phyloP scores from a whole-genome alignment of 352 stramenopile species.

The Aphanomyces euteiches region DNA sequence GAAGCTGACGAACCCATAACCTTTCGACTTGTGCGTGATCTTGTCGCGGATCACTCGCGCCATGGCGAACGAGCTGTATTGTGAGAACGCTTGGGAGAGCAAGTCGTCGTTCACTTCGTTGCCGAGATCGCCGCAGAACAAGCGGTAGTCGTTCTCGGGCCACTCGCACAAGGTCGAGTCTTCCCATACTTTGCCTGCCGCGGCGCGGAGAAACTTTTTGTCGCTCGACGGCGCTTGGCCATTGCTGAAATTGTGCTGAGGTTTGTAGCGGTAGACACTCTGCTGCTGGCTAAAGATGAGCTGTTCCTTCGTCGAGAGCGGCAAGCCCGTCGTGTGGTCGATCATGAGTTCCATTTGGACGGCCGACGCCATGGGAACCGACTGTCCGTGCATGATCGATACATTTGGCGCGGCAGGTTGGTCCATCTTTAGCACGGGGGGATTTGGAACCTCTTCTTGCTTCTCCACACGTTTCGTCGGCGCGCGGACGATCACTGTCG shows the following conservation, averaged over 20 bases:
- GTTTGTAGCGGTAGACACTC: constrained; percentile 81
- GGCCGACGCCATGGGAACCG: constrained; percentile 20
- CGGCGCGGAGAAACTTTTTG: constrained; percentile 64
- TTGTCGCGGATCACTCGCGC: constrained; percentile 82
- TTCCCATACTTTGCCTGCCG: constrained; percentile 87
- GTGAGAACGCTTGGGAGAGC: constrained; percentile 66
- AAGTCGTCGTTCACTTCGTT: constrained; percentile 91
- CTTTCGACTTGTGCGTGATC: constrained; percentile 83
- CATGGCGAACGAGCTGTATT: constrained; percentile 73
- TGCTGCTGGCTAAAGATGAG: constrained; percentile 79
- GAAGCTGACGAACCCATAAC: constrained; percentile 95
- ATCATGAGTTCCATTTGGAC: constrained; percentile 43
- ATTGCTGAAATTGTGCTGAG: constrained; percentile 38
- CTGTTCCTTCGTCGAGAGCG: constrained; percentile 66
- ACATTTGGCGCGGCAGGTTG: not conserved
- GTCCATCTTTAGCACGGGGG: constrained; percentile 3
- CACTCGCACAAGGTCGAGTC: constrained; percentile 91
- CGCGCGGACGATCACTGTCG: constrained; percentile 39
- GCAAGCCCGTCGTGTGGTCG: constrained; percentile 64
- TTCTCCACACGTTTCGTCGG: constrained; percentile 60
- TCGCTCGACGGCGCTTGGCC: constrained; percentile 28
- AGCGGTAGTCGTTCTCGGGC: constrained; percentile 94
- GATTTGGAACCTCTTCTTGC: constrained; percentile 42
- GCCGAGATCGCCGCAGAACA: constrained; percentile 94
- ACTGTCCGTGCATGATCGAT: constrained; percentile 28